These are phyloP conservation scores for Arthonia radiata DNA, from an alignment of 495 filamentous ascomycete genomes.

Conservation along the genomic window DNA sequence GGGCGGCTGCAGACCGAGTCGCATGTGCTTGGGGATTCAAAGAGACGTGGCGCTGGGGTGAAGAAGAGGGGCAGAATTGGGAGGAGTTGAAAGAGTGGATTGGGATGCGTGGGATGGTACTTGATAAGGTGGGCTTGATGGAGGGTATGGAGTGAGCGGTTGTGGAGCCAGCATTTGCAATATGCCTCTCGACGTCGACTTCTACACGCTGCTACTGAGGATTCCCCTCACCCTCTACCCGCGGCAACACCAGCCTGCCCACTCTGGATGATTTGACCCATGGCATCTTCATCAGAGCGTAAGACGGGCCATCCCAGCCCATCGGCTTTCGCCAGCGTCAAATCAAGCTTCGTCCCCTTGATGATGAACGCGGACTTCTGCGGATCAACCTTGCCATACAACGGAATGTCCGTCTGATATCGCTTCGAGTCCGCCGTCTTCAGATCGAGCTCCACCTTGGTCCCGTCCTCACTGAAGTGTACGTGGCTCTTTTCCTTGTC, in stretches of 20 bases:
- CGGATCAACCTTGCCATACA: slow-evolving; percentile 54
- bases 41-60: slow-evolving; percentile 50
- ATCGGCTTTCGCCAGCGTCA: slow-evolving; percentile 62
- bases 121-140: slow-evolving; percentile 74
- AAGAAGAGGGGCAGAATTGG: slow-evolving; percentile 83
- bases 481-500: slow-evolving; percentile 51
- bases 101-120: slow-evolving; percentile 56
- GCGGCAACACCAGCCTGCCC: slow-evolving; percentile 57
- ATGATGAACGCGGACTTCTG: slow-evolving; percentile 57
- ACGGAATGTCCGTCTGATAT: slow-evolving; percentile 44
- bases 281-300: slow-evolving; percentile 53
- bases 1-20: slow-evolving; percentile 67
- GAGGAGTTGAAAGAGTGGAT: slow-evolving; percentile 59
- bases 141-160: slow-evolving; percentile 83
- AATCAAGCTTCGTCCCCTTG: slow-evolving; percentile 83
- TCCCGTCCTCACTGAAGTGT: slow-evolving; percentile 25
- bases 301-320: slow-evolving; percentile 73
- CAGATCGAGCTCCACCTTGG: slow-evolving; percentile 46
- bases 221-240: no score
- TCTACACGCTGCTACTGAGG: no score
- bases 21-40: slow-evolving; percentile 77
- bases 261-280: slow-evolving; percentile 61
- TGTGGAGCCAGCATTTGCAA: no score
- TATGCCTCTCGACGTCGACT: no score
- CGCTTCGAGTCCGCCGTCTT: slow-evolving; percentile 66